phyloP scores from a whole-genome alignment of 2,329 filamentous ascomycete genomes.

The Penicillium sp. region DNA sequence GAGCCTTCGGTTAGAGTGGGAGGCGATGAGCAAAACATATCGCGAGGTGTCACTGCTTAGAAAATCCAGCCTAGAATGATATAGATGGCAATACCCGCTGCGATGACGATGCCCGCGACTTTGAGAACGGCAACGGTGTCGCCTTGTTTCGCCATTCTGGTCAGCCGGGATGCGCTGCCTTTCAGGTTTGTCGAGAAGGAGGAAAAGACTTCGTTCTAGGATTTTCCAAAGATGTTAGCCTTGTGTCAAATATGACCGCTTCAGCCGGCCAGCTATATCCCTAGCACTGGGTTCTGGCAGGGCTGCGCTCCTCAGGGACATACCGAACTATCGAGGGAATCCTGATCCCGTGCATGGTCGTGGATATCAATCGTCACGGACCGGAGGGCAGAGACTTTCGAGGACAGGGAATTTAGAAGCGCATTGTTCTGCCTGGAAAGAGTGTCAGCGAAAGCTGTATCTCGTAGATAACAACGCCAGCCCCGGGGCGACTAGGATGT shows the following conservation, averaged over 20 bases:
- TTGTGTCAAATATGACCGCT: background rate
- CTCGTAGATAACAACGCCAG: background rate
- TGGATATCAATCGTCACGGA: slow-evolving; percentile 97
- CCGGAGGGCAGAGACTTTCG: slow-evolving; percentile 89
- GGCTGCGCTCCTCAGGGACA: slow-evolving; percentile 34
- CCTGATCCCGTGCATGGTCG: slow-evolving; percentile 87
- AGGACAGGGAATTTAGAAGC: slow-evolving; percentile 85
- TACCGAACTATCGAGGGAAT: slow-evolving; percentile 86
- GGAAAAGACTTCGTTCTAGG: slow-evolving; percentile 84
- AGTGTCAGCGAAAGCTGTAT: slow-evolving; percentile 2
- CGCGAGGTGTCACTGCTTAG: slow-evolving; percentile 15
- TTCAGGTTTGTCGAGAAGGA: slow-evolving; percentile 81
- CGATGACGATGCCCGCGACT: slow-evolving; percentile 80
- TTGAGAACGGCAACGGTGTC: slow-evolving; percentile 93
- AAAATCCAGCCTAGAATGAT: slow-evolving; percentile 70
- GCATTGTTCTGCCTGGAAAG: slow-evolving; percentile 80
- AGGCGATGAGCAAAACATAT: background rate
- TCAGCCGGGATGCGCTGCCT: slow-evolving; percentile 79
- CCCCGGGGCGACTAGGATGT: background rate
- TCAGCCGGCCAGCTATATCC: background rate
- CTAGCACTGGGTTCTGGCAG: background rate
- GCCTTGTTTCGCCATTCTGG: slow-evolving; percentile 86
- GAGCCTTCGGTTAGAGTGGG: background rate
- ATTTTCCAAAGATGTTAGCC: slow-evolving; percentile 1
- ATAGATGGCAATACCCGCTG: slow-evolving; percentile 72